Base-by-base conservation (phyloP, 2,329 filamentous ascomycete species). In the Volutella citrinella region DNA sequence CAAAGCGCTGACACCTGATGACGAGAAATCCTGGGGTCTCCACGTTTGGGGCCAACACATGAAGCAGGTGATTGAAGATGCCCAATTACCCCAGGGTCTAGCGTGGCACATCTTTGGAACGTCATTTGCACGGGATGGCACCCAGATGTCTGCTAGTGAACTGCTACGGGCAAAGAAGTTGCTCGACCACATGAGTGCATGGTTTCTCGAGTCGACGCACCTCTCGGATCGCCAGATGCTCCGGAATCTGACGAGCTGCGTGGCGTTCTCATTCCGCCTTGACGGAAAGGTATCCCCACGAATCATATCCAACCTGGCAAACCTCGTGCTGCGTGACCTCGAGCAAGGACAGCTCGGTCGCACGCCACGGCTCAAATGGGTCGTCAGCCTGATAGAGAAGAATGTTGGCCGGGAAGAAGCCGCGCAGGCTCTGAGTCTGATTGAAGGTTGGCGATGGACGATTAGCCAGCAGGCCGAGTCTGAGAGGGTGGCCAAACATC, bases 1-100 rank as follows among this genome's bases (percentile, higher is more conserved):
- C 10, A 10, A 11, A 11, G 13, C 13, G 7, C 17, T 9, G 14
- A 30, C 7, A 10, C 14, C 28, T 12, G 20, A 22, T 22, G n/a
- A n/a, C n/a, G n/a, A n/a, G n/a, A 8, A 22, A 22, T 5, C 6
- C 5, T 61, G 61, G 54, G 30, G 49, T 12, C 66, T 61, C 59
- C 46, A 47, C 11, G 30, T 46, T 10, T 67, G 63, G 64, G 38
- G 35, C 13, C 48, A 45, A 5, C 55, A 64, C 33, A 26, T 54
- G 5, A 46, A 63, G 23, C 29, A 34, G 17, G 57, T 66, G 38
- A 53, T 65, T 39, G 51, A 51, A 22, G 59, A 65, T 32, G 37
- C 50, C 5, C 30, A 46, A 6, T 21, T 63, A 10, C 34, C 41
- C 7, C 20, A 44, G 9, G 14, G 19, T 12, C 31, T 45, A 7